A percentile compares a stretch with the other conserved stretches of the same genome.
These are phyloP conservation scores for Podospora pseudoanserina DNA, from an alignment of 495 filamentous ascomycete genomes.

Conservation along the genomic window DNA sequence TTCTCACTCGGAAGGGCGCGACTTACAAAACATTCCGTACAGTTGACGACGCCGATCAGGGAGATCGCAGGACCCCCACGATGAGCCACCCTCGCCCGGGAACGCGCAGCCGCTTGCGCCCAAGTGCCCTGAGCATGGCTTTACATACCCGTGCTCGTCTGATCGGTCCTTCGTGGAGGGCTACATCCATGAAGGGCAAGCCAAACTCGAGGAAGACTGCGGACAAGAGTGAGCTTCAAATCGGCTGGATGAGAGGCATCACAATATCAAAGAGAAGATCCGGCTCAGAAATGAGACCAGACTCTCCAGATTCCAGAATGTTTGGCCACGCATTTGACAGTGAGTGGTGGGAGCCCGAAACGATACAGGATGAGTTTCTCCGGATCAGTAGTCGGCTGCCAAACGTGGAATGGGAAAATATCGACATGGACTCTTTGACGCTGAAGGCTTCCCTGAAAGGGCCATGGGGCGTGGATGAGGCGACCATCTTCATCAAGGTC, in stretches of 20 bases:
- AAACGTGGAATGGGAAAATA: constrained; percentile 83
- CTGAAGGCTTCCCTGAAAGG: constrained; percentile 76
- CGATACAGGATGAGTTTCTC: constrained; percentile 81
- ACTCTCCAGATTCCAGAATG: constrained; percentile 42
- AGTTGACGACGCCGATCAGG: constrained; percentile 50
- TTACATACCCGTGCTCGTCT: constrained; percentile 43
- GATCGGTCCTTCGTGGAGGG: constrained; percentile 39
- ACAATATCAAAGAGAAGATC: constrained; percentile 66
- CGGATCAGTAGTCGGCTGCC: constrained; percentile 76
- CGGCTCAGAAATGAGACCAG: constrained; percentile 30
- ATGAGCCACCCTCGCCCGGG: constrained; percentile 50
- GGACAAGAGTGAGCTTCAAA: constrained; percentile 59
- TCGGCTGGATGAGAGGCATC: constrained; percentile 91
- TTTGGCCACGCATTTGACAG: constrained; percentile 44
- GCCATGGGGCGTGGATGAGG: constrained; percentile 74
- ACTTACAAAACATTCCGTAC: constrained; percentile 79
- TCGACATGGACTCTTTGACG: constrained; percentile 70
- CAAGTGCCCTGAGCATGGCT: constrained; percentile 44
- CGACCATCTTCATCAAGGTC: constrained; percentile 71
- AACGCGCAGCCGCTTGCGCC: constrained; percentile 37
- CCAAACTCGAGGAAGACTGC: constrained; percentile 53
- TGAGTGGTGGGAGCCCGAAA: constrained; percentile 73
- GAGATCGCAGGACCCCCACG: constrained; percentile 42
- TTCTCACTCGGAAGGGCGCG: constrained; percentile 76
- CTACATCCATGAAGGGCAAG: constrained; percentile 63